Percentiles rank a stretch among this genome's conserved stretches.
These are phyloP conservation scores for Pinus taeda DNA, from an alignment of 75 land plant genomes.

Conservation along the genomic window DNA sequence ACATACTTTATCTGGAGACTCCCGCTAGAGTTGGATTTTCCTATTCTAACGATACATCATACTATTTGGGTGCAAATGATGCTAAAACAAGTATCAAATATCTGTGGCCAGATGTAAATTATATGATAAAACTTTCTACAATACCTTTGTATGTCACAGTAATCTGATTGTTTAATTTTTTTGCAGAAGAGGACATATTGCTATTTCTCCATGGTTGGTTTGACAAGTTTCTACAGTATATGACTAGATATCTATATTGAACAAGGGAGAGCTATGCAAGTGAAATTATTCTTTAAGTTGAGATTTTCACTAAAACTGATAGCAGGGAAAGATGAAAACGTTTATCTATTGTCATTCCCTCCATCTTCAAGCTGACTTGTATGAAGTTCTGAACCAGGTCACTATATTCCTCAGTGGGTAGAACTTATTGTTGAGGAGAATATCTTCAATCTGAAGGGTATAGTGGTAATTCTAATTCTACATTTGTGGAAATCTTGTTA, in stretches of 20 bases:
- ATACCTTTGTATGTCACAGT: not conserved
- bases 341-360: too few relatives aligned
- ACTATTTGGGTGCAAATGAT: conserved; percentile 55
- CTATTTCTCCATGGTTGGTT: conserved; percentile 79
- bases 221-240: conserved; percentile 71
- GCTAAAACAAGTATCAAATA: conserved; percentile 58
- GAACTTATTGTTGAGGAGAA: too few relatives aligned
- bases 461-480: too few relatives aligned
- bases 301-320: too few relatives aligned
- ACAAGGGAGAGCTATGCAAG: too few relatives aligned
- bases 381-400: too few relatives aligned
- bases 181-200: conserved; percentile 78
- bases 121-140: not conserved
- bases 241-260: conserved; percentile 51
- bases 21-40: conserved; percentile 98
- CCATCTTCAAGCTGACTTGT: too few relatives aligned
- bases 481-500: not conserved
- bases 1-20: conserved; percentile 85
- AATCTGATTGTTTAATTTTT: not conserved
- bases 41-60: conserved; percentile 65
- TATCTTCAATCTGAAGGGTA: too few relatives aligned
- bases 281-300: too few relatives aligned
- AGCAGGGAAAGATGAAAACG: too few relatives aligned
- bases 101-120: not conserved
- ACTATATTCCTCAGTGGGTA: too few relatives aligned